phyloP scores from a whole-genome alignment of 257 asterid genomes.

The Catharanthus roseus region DNA sequence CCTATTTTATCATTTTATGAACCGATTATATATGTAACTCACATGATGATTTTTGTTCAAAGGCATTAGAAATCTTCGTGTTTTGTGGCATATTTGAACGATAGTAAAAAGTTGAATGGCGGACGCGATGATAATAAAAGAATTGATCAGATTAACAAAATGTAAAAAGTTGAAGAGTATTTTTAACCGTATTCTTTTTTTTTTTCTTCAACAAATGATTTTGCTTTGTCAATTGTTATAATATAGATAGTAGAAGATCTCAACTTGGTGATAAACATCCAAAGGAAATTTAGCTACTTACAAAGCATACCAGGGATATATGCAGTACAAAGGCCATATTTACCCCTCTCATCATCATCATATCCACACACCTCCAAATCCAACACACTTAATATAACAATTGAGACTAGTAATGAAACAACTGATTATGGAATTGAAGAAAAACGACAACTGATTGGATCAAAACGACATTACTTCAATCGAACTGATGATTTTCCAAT shows the following conservation, averaged over 20 bases:
- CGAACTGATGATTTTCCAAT: slow-evolving; percentile 26
- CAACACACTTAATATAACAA: slow-evolving; percentile 18
- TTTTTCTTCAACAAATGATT: neutral
- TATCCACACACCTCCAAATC: slow-evolving; percentile 27
- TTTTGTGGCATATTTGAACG: no score
- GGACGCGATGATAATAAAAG: no score
- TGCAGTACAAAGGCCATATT: slow-evolving; percentile 50
- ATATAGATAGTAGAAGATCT: slow-evolving; percentile 67
- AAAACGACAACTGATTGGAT: slow-evolving; percentile 31
- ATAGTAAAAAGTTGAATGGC: no score
- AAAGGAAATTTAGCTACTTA: slow-evolving; percentile 64
- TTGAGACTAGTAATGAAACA: slow-evolving; percentile 16
- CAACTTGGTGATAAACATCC: slow-evolving; percentile 54
- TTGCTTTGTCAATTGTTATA: neutral
- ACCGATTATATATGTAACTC: no score
- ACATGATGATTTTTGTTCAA: no score
- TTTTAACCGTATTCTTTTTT: no score
- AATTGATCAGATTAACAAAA: no score
- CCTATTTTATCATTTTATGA: no score
- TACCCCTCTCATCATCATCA: slow-evolving; percentile 30
- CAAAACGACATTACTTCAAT: slow-evolving; percentile 40
- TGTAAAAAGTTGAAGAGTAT: no score
- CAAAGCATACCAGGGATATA: slow-evolving; percentile 64
- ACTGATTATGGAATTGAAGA: slow-evolving; percentile 20
- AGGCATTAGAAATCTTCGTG: no score